phyloP scores from a whole-genome alignment of 2,329 filamentous ascomycete genomes.

The Daldinia sp. region DNA sequence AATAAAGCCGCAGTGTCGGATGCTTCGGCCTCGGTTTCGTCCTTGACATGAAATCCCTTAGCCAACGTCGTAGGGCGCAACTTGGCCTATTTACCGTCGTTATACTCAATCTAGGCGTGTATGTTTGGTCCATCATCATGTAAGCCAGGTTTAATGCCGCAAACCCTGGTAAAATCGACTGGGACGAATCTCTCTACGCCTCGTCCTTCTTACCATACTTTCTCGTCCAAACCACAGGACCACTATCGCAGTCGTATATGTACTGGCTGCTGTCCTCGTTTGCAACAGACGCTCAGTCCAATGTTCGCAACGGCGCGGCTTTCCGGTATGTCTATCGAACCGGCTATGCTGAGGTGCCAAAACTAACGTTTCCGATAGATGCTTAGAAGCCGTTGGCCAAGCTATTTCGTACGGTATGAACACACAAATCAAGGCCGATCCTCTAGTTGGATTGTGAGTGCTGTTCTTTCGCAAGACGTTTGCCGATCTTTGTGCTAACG shows the following conservation, averaged over 20 bases:
- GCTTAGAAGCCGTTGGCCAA: slow-evolving; percentile 52
- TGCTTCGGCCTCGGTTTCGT: slow-evolving; percentile 59
- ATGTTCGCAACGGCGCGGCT: slow-evolving; percentile 53
- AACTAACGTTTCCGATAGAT: slow-evolving; percentile 31
- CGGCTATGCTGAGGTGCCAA: not conserved
- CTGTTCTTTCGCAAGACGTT: not conserved
- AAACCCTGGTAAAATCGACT: slow-evolving; percentile 55
- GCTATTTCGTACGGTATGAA: slow-evolving; percentile 54
- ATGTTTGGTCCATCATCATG: slow-evolving; percentile 60
- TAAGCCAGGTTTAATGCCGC: slow-evolving; percentile 51
- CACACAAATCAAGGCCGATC: slow-evolving; percentile 49
- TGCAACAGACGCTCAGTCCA: slow-evolving; percentile 52
- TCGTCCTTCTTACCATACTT: slow-evolving; percentile 57
- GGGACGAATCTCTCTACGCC: slow-evolving; percentile 54
- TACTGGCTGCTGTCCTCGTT: slow-evolving; percentile 55
- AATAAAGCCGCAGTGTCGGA: slow-evolving; percentile 47
- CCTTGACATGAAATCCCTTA: slow-evolving; percentile 51
- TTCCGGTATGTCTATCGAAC: slow-evolving; percentile 41
- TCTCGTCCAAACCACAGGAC: slow-evolving; percentile 54
- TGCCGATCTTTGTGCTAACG: not conserved
- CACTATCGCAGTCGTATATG: slow-evolving; percentile 55
- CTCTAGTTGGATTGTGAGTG: slow-evolving; percentile 51
- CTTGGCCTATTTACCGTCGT: slow-evolving; percentile 55
- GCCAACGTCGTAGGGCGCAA: slow-evolving; percentile 56
- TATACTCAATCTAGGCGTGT: slow-evolving; percentile 56